A percentile compares a stretch with the other conserved stretches of the same genome.
phyloP scores from a whole-genome alignment of 1,139 yeast species.

The Sugiyamaella neomexicana region DNA sequence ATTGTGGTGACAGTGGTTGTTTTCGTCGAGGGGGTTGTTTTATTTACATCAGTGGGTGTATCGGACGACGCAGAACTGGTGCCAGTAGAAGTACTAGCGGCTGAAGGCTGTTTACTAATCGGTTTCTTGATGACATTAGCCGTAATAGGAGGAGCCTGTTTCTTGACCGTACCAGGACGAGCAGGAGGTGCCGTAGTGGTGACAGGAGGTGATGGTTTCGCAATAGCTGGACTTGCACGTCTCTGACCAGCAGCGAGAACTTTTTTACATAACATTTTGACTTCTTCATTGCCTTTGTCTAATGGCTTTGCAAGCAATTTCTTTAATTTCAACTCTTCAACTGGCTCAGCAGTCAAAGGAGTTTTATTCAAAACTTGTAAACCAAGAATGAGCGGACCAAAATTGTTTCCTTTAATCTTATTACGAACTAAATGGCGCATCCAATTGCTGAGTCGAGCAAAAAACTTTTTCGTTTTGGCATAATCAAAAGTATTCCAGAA shows the following conservation, averaged over 20 bases:
- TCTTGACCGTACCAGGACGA: background rate
- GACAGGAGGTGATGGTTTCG: too few relatives aligned
- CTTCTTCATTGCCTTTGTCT: slow-evolving; percentile 8
- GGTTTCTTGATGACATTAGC: background rate
- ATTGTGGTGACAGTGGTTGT: background rate
- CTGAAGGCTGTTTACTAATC: background rate
- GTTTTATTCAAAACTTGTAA: slow-evolving; percentile 28
- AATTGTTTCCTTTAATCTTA: slow-evolving; percentile 17
- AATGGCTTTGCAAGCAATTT: background rate
- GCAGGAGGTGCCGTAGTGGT: background rate
- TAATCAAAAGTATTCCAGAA: slow-evolving; percentile 31
- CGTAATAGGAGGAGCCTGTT: background rate
- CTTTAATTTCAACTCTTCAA: slow-evolving; percentile 7
- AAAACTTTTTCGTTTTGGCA: slow-evolving; percentile 20
- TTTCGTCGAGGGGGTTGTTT: background rate
- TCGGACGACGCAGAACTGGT: background rate
- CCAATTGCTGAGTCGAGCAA: slow-evolving; percentile 39
- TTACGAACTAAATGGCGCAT: slow-evolving; percentile 25
- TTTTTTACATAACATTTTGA: background rate
- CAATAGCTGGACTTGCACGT: background rate
- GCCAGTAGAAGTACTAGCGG: background rate
- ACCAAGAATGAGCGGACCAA: slow-evolving; percentile 19
- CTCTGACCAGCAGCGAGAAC: background rate
- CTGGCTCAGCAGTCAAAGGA: slow-evolving; percentile 22
- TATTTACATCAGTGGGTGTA: background rate